Evolutionary conservation across 192 early-diverging fungal genomes (phyloP), one percentile per base, ranked within the genome.

Genomic region (Backusella macrospora): DNA sequence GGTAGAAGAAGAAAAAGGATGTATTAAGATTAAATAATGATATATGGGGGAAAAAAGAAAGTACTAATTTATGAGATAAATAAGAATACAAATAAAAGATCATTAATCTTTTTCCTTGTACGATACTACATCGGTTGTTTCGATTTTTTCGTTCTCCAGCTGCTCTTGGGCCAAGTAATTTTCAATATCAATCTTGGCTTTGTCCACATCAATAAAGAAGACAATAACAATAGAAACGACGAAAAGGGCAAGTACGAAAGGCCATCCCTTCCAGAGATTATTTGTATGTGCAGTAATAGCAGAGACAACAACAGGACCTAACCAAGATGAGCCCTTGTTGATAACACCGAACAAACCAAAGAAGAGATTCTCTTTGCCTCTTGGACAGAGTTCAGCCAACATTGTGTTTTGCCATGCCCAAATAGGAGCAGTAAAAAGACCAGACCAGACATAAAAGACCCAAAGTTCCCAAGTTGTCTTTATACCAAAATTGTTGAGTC

Each of bases 281-380:
- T 83, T 83, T 4, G 87, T 80, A 7, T 73, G 68, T 64, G 86
- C 77, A 14, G 81, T 84, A 68, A 94, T 92, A 29, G 85, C 85
- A 18, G 83, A 91, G 12, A 90, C 90, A 63, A 94, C 82, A 52
- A 94, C 77, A 0, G 92, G 91, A 7, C 92, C 92, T 38, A 94
- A 76, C 90, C 91, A 94, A 34, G 86, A 79, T 1, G 86, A 86
- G 14, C 88, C 91, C 78, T 92, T 92, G 79, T 94, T 90, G 13
- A 89, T 89, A 68, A 90, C 82, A 65, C 86, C 90, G 73, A 88
- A 94, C 7, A 94, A 70, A 21, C 84, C 84, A 71, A 92, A 94
- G 81, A 94, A 92, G 75, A 90, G 80, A 13, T 87, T 82, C 63
- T 92, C 92, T 42, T 81, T 83, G 23, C 90, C 91, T 37, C 81